These are phyloP conservation scores for Nadsonia starkeyi-henricii DNA, from an alignment of 1,139 yeast species.

Conservation along the genomic window DNA sequence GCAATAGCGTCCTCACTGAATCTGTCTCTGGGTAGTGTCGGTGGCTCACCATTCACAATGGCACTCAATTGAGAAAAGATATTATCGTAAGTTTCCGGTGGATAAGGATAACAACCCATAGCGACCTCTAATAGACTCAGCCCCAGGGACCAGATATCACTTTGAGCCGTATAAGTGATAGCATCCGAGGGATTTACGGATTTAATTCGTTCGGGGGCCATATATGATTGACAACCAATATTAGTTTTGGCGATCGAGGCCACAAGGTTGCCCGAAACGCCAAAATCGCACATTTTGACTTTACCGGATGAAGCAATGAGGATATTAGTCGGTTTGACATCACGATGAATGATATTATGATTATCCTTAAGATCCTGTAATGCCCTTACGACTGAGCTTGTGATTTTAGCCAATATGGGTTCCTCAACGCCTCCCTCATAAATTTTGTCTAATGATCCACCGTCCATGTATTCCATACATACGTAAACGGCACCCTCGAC, in stretches of 20 bases:
- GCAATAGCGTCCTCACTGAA: conserved; percentile 68
- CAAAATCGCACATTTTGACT: conserved; percentile 90
- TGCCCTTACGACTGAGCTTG: conserved; percentile 73
- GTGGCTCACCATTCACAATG: conserved; percentile 94
- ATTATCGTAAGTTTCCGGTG: conserved; percentile 82
- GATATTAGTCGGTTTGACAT: conserved; percentile 93
- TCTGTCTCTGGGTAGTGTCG: conserved; percentile 34
- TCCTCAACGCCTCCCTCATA: conserved; percentile 73
- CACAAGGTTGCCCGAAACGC: conserved; percentile 89
- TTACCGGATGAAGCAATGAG: conserved; percentile 67
- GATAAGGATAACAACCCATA: conserved; percentile 85
- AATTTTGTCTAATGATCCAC: conserved; percentile 82
- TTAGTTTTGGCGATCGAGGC: conserved; percentile 93
- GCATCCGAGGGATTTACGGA: conserved; percentile 33
- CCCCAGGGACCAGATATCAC: conserved; percentile 95
- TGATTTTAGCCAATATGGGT: conserved; percentile 65
- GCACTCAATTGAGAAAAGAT: conserved; percentile 90
- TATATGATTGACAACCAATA: conserved; percentile 95
- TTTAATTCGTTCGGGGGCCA: conserved; percentile 94
- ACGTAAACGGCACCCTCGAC: conserved; percentile 96
- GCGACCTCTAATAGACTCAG: conserved; percentile 81
- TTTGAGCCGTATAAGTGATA: conserved; percentile 62
- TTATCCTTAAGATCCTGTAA: conserved; percentile 70
- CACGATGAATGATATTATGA: conserved; percentile 91
- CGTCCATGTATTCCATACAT: conserved; percentile 98